Conservation (phyloP, 306 rosid genomes). For the Corylus americana region DNA sequence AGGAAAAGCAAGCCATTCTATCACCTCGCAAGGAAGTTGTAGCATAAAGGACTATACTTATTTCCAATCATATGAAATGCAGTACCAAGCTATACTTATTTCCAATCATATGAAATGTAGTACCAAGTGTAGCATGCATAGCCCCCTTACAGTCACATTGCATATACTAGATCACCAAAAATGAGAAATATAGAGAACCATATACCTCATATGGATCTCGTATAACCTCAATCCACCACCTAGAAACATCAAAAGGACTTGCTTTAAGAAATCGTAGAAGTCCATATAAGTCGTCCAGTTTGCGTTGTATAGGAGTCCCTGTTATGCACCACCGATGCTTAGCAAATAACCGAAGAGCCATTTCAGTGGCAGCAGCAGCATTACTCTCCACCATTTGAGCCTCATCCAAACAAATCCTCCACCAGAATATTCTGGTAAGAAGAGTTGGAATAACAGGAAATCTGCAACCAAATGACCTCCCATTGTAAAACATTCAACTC, state of each 20-base stretch:
- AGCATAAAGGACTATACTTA: neutral
- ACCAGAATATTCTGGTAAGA: constrained; percentile 93
- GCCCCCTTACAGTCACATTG: constrained; percentile 18
- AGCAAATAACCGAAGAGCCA: constrained; percentile 80
- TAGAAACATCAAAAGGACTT: constrained; percentile 70
- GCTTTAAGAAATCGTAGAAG: constrained; percentile 76
- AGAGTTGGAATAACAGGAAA: constrained; percentile 90
- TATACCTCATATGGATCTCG: constrained; percentile 90
- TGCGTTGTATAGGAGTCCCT: constrained; percentile 95
- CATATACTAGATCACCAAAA: constrained; percentile 10
- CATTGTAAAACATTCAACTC: constrained; percentile 17
- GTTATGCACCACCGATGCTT: constrained; percentile 93
- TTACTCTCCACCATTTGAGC: constrained; percentile 98
- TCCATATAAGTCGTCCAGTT: constrained; percentile 89
- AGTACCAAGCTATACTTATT: neutral
- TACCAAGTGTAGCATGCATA: neutral
- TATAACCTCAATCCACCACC: constrained; percentile 97
- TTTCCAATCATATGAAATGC: neutral
- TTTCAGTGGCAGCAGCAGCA: constrained; percentile 81
- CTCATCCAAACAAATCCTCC: constrained; percentile 99
- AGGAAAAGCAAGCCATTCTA: neutral
- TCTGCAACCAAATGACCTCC: constrained; percentile 42
- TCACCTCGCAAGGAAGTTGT: neutral
- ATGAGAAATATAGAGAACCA: constrained; percentile 13
- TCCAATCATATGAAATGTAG: neutral